Base-by-base conservation (phyloP, 768 basidiomycete genomes). In the Serendipita sp. region DNA sequence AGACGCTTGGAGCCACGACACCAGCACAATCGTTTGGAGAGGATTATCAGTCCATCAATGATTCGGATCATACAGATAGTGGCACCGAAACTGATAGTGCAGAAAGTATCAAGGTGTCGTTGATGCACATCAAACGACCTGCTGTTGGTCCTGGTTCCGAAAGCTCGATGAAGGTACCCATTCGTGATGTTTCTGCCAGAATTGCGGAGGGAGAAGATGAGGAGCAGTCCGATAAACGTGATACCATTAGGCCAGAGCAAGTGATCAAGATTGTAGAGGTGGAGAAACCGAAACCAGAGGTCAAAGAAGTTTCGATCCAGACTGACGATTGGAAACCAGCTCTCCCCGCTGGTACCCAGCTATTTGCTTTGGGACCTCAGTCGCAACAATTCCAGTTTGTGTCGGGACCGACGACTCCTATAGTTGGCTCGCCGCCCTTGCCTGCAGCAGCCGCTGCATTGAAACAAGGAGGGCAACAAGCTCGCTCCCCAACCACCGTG, bases 11-110 rank as follows among this genome's bases (percentile, higher is more conserved):
- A 11, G 75, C 80, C 66, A 77, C 81, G 71, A 83, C 83, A 0
- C 86, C 89, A 2, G 82, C 81, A 2, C 79, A 79, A 63, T 85
- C 86, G 3, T 64, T 65, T 58, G 74, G 74, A 31, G 82, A 86
- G 38, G 86, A 88, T 67, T 88, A 88, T 80, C 82, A 90, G 69
- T 89, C 86, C 3, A 75, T 86, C 70, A 72, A 81, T 75, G 87
- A 85, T 1, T 75, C 76, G 63, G 82, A 84, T 42, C 86, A 88
- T 66, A 82, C 81, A 64, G 86, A 81, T 62, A 41, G 82, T 78
- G 68, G 82, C 80, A 64, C 65, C 28, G 42, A 24, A 38, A 42
- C 48, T 24, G 64, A 64, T 44, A 44, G 42, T 33, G 63, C 26
- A 64, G 80, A 85, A 72, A 91, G 89, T 64, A 81, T 91, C 75